phyloP scores from a whole-genome alignment of 371 early-diverging fungal genomes.

The Apophysomyces variabilis region DNA sequence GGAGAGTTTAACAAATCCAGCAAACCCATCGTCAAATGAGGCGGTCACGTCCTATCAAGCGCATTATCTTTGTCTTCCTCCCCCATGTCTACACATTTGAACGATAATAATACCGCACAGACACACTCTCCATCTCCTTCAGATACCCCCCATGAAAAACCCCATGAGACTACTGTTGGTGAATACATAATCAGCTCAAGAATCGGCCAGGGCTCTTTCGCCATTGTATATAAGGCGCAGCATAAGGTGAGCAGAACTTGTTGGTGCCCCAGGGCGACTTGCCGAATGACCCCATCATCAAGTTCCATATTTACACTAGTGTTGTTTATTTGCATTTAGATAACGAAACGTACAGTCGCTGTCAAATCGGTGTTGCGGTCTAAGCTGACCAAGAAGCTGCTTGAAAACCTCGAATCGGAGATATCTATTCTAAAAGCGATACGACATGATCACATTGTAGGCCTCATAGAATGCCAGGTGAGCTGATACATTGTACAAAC shows the following conservation, averaged over 20 bases:
- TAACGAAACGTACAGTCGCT: slow-evolving; percentile 73
- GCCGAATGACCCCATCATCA: not conserved
- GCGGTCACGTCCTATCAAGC: too few relatives aligned
- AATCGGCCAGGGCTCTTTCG: slow-evolving; percentile 96
- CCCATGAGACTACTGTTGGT: slow-evolving; percentile 50
- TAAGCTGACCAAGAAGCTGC: slow-evolving; percentile 86
- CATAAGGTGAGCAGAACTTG: slow-evolving; percentile 57
- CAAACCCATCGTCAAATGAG: too few relatives aligned
- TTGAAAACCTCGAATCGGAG: slow-evolving; percentile 92
- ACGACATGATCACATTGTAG: slow-evolving; percentile 86
- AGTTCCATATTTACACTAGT: not conserved
- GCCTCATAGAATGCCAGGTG: slow-evolving; percentile 81
- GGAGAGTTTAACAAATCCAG: too few relatives aligned
- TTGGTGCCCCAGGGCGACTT: not conserved
- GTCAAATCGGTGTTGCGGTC: slow-evolving; percentile 86
- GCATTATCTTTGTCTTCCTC: too few relatives aligned
- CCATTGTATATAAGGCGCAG: slow-evolving; percentile 88
- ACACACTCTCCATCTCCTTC: not conserved
- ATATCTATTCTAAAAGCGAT: slow-evolving; percentile 88
- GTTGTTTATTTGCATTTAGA: slow-evolving; percentile 33
- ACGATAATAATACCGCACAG: slow-evolving; percentile 3
- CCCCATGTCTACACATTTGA: slow-evolving; percentile 1
- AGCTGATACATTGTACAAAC: not conserved
- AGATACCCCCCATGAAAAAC: not conserved
- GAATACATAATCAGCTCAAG: slow-evolving; percentile 69